Base-by-base conservation (phyloP, 306 rosid genomes). In the Dryas alaskensis region DNA sequence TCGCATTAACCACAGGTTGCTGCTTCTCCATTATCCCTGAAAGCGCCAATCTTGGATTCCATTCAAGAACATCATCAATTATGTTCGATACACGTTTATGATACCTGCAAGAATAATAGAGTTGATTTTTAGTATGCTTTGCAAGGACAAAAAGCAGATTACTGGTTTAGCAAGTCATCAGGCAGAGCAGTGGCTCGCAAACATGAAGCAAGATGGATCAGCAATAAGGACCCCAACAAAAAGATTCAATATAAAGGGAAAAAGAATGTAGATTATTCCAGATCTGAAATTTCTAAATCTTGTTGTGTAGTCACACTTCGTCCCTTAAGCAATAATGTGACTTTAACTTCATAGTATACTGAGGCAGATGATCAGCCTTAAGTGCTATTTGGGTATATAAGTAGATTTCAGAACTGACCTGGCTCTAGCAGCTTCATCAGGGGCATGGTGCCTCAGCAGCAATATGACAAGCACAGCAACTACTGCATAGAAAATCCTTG, bases 341-440 rank as follows among this genome's bases (percentile, higher is more conserved):
- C 39, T 59, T 16, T 9, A 60, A 47, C 11, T 6, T n/a, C 39
- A 2, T 8, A 52, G 55, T 13, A 12, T 13, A 54, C 31, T 48
- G 27, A 39, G 22, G 66, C 31, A 64, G 16, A 53, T 9, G 50
- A 42, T 45, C 6, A 13, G 37, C 19, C 57, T 25, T 25, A 70
- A 13, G 39, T 52, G 44, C 62, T 17, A 54, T 53, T 58, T 19
- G 31, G 22, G 51, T 42, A 67, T 7, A 73, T 53, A 37, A 19
- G 50, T 22, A 12, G 67, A 7, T 61, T 57, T 51, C 37, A 72
- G 72, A 59, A 83, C 88, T 75, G 71, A 90, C 99, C 99, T 95
- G 48, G 97, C 99, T 87, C 98, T 86, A 9, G 99, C 99, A 76
- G 98, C 99, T 89, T 95, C 99, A 81, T 95, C 97, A 59, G 99